phyloP scores from a whole-genome alignment of 2,329 filamentous ascomycete genomes.

The Curvularia verruculosa region DNA sequence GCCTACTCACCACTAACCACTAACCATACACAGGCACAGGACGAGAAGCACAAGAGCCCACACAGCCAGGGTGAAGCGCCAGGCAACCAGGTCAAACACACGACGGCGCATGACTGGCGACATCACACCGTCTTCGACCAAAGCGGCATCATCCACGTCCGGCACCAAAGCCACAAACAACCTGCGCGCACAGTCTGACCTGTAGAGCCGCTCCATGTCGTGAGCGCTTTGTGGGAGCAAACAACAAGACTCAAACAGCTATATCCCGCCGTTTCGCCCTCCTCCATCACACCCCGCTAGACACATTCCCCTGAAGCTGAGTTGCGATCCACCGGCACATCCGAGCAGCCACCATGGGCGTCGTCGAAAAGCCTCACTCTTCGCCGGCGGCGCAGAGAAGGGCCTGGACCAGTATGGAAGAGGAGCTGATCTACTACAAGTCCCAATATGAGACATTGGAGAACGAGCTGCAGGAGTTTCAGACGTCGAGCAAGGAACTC shows the following conservation, averaged over 20 bases:
- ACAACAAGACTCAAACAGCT: constrained; percentile 1
- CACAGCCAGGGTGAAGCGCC: constrained; percentile 13
- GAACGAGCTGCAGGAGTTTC: constrained; percentile 89
- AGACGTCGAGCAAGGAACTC: constrained; percentile 89
- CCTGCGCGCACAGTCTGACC: constrained; percentile 20
- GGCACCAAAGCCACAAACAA: constrained; percentile 24
- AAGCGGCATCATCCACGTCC: constrained; percentile 27
- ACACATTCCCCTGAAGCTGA: constrained; percentile 35
- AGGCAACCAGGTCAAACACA: constrained; percentile 23
- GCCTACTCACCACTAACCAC: constrained; percentile 43
- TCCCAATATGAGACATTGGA: constrained; percentile 92
- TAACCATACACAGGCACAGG: constrained; percentile 43
- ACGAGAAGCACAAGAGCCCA: constrained; percentile 15
- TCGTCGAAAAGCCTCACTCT: constrained; percentile 29
- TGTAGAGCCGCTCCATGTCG: constrained; percentile 5
- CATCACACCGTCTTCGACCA: constrained; percentile 29
- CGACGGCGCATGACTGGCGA: constrained; percentile 35
- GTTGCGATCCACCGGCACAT: constrained; percentile 20
- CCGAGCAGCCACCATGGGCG: constrained; percentile 37
- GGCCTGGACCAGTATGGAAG: constrained; percentile 59
- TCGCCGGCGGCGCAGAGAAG: constrained; percentile 39
- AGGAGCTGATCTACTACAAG: constrained; percentile 94
- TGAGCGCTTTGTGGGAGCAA: constrained; percentile 10
- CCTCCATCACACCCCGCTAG: constrained; percentile 25
- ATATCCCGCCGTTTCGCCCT: constrained; percentile 17